Conservation (phyloP, 1,284 basidiomycete genomes). For the Pseudozyma thailandica region DNA sequence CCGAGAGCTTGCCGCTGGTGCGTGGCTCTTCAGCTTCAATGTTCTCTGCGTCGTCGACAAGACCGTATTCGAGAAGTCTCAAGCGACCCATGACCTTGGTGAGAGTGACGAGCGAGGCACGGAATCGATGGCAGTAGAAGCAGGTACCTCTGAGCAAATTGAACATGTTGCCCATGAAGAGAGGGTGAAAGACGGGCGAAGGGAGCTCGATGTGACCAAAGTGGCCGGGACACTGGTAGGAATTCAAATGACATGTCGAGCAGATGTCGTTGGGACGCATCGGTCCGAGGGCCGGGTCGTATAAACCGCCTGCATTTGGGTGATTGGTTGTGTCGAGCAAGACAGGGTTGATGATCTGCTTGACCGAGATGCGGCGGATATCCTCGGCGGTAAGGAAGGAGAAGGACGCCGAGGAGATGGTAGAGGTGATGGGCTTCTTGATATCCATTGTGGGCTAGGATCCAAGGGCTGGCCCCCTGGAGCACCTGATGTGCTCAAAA, state of each 20-base stretch:
- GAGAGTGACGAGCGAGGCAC: constrained; percentile 75
- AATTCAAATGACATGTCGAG: constrained; percentile 88
- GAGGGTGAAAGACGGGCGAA: constrained; percentile 92
- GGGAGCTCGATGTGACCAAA: constrained; percentile 99
- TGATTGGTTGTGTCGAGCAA: constrained; percentile 93
- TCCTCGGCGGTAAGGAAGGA: constrained; percentile 93
- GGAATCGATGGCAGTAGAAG: constrained; percentile 94
- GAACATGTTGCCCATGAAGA: constrained; percentile 94
- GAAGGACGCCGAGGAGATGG: constrained; percentile 87
- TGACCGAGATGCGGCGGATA: constrained; percentile 91
- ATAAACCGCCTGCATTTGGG: constrained; percentile 90
- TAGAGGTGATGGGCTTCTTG: constrained; percentile 84
- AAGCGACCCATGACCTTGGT: constrained; percentile 81
- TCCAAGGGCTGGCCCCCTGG: constrained; percentile 33
- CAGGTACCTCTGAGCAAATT: constrained; percentile 89
- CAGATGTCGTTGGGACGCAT: constrained; percentile 77
- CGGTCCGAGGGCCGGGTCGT: constrained; percentile 94
- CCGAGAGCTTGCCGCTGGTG: constrained; percentile 19
- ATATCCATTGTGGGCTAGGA: constrained; percentile 80
- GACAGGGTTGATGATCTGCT: constrained; percentile 92
- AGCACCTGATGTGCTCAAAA: constrained; percentile 17
- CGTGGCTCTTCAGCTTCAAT: constrained; percentile 69
- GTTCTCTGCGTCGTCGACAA: constrained; percentile 82
- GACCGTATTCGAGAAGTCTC: constrained; percentile 87
- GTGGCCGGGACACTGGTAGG: constrained; percentile 95